A percentile compares a stretch with the other conserved stretches of the same genome.
Conservation (phyloP, 192 early-diverging fungal genomes). For the Backusella circina region DNA sequence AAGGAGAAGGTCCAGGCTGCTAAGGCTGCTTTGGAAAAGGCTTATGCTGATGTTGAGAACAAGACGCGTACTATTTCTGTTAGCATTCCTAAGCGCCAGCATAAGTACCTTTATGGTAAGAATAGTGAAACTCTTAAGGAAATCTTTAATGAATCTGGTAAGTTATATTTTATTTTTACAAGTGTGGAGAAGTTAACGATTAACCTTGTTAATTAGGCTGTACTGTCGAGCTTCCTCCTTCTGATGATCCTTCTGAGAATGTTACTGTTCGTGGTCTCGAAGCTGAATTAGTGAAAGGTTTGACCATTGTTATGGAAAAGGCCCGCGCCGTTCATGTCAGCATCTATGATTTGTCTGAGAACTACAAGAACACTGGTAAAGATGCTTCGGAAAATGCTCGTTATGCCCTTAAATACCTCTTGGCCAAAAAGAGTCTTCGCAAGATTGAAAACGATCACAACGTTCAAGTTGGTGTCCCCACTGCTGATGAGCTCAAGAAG, state of each 20-base stretch:
- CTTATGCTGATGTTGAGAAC: conserved; percentile 60
- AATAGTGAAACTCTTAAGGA: conserved; percentile 77
- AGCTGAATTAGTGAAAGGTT: conserved; percentile 60
- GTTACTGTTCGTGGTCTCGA: conserved; percentile 82
- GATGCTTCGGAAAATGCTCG: conserved; percentile 55
- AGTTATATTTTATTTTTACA: neutral
- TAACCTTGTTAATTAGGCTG: conserved; percentile 48
- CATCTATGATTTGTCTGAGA: conserved; percentile 59
- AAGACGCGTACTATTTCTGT: conserved; percentile 63
- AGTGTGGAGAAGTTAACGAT: neutral
- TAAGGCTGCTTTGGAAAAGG: conserved; percentile 53
- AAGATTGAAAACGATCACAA: conserved; percentile 74
- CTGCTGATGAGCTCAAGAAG: conserved; percentile 40
- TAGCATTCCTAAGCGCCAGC: conserved; percentile 86
- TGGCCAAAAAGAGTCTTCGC: conserved; percentile 64
- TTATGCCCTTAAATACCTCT: conserved; percentile 73
- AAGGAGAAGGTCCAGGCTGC: conserved; percentile 65
- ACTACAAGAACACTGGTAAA: conserved; percentile 48
- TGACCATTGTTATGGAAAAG: conserved; percentile 79
- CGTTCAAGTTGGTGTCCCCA: conserved; percentile 56
- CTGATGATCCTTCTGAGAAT: conserved; percentile 64
- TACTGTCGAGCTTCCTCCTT: conserved; percentile 74
- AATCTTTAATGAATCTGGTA: conserved; percentile 76
- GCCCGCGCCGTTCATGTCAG: conserved; percentile 73
- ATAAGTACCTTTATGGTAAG: conserved; percentile 85